Evolutionary conservation across 768 basidiomycete genomes (phyloP).

Genomic region (Megacollybia marginata): DNA sequence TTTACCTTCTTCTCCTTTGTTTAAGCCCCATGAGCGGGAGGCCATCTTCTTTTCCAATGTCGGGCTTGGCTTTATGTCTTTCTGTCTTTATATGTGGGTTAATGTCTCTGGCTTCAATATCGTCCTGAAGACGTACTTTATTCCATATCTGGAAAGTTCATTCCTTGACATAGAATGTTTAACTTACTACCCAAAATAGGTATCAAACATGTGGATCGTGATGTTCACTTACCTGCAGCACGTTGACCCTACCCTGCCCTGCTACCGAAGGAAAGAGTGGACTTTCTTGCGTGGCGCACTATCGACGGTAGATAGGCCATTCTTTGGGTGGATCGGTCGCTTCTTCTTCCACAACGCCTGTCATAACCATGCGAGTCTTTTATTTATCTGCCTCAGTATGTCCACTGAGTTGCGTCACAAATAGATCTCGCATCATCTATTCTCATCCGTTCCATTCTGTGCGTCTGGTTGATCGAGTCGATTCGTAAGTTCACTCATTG

Average conservation of each 20-base stretch:
- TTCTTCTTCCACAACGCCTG: constrained; percentile 46
- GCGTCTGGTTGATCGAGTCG: constrained; percentile 11
- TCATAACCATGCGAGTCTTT: constrained; percentile 28
- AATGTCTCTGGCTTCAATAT: constrained; percentile 22
- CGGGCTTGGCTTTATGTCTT: constrained; percentile 30
- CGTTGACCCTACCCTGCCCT: constrained; percentile 51
- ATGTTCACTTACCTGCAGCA: constrained; percentile 59
- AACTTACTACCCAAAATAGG: constrained; percentile 1
- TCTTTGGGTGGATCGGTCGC: constrained; percentile 52
- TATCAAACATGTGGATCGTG: constrained; percentile 47
- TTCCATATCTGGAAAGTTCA: constrained; percentile 42
- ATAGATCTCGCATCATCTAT: constrained; percentile 58
- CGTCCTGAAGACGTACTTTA: constrained; percentile 33
- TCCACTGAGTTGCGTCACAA: constrained; percentile 24
- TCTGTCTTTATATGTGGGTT: constrained; percentile 22
- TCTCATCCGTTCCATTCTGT: constrained; percentile 53
- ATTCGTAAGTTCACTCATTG: background rate
- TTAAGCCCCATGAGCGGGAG: constrained; percentile 19
- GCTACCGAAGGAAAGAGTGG: constrained; percentile 48
- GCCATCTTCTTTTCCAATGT: constrained; percentile 36
- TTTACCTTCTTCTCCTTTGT: too few species aligned
- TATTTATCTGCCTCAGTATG: background rate
- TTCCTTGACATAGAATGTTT: constrained; percentile 8
- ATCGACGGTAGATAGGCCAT: constrained; percentile 51
- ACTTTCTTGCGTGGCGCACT: constrained; percentile 54